Percentiles rank a stretch among this genome's conserved stretches.
These are phyloP conservation scores for Mortierella sp. DNA, from an alignment of 371 early-diverging fungal species.

Conservation along the genomic window DNA sequence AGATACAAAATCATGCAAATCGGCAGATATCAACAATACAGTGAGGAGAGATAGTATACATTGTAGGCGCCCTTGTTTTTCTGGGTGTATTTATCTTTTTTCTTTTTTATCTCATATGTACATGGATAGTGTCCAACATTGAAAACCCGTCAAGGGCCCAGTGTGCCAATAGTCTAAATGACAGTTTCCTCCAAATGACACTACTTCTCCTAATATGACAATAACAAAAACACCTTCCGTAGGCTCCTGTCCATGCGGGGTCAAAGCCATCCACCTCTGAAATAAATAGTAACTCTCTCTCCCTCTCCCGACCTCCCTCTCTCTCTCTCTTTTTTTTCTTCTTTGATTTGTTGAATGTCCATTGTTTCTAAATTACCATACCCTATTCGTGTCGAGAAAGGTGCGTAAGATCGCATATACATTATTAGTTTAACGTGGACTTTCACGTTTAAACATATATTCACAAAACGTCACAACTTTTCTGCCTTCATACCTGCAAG, in stretches of 20 bases:
- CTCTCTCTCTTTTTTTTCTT: background rate
- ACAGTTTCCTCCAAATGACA: background rate
- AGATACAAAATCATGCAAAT: too few species aligned
- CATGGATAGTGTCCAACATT: background rate
- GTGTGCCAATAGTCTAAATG: background rate
- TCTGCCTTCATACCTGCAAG: constrained; percentile 28
- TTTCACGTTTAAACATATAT: too few species aligned
- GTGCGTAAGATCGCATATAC: background rate
- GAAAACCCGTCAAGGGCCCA: background rate
- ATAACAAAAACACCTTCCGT: background rate
- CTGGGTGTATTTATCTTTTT: too few species aligned
- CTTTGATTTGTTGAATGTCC: background rate
- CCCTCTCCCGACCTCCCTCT: background rate
- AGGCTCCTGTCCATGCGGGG: background rate
- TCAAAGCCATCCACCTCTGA: background rate
- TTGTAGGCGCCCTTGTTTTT: too few species aligned
- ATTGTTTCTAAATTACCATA: constrained; percentile 3
- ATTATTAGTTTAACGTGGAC: background rate
- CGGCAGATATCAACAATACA: too few species aligned
- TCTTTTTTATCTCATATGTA: background rate
- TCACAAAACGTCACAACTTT: background rate
- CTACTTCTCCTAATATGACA: background rate
- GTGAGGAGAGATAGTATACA: too few species aligned
- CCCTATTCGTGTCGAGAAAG: background rate
- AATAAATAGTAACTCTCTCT: background rate